Percentiles rank a stretch among this genome's conserved stretches.
Evolutionary conservation across 805 yeast species (phyloP).

Genomic region (Starmerella khaoyaiensis): DNA sequence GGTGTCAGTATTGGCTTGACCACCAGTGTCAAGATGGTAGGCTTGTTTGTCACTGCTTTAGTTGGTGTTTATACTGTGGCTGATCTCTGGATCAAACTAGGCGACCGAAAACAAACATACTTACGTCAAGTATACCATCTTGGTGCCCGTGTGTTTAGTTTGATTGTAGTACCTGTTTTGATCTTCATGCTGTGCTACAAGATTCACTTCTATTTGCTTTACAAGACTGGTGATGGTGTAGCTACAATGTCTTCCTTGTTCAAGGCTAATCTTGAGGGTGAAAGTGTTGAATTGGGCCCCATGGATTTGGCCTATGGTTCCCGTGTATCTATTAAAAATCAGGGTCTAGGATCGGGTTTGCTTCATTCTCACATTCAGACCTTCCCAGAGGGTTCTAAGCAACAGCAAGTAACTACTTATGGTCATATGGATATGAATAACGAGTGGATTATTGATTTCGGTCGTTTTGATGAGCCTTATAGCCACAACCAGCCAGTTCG

Average conservation of each 20-base stretch:
- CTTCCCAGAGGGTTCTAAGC: conserved; percentile 89
- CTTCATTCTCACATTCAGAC: conserved; percentile 67
- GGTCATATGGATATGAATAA: conserved; percentile 45
- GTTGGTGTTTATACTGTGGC: conserved; percentile 75
- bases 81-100: conserved; percentile 70
- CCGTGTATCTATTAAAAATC: conserved; percentile 62
- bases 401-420: conserved; percentile 82
- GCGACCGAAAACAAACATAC: conserved; percentile 59
- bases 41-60: conserved; percentile 78
- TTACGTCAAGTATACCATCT: conserved; percentile 57
- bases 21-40: conserved; percentile 91
- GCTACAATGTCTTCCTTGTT: conserved; percentile 87
- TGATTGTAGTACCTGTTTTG: conserved; percentile 67
- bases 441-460: conserved; percentile 63
- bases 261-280: conserved; percentile 84
- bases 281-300: conserved; percentile 57
- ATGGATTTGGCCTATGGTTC: conserved; percentile 66
- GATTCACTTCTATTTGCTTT: conserved; percentile 71
- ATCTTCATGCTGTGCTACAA: conserved; percentile 84
- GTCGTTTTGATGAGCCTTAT: conserved; percentile 27
- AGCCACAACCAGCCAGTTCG: conserved; percentile 30
- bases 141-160: conserved; percentile 52
- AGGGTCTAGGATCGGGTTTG: conserved; percentile 57
- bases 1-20: conserved; percentile 84
- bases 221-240: conserved; percentile 91